Conservation (phyloP, 1,284 basidiomycete genomes). For the Volvariella surrecta region DNA sequence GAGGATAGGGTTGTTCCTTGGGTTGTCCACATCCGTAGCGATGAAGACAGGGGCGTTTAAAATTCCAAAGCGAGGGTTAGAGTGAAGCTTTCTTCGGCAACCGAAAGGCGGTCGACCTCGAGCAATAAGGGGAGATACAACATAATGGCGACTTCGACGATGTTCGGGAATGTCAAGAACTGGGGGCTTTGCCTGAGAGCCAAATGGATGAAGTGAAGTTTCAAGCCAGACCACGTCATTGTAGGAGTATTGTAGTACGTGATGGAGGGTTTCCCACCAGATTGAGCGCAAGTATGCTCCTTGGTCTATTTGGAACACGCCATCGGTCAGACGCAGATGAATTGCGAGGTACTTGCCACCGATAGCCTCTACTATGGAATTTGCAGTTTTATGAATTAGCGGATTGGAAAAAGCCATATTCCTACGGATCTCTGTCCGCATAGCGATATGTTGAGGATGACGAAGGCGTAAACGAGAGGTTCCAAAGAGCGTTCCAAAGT, state of each 20-base stretch:
- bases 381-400: slow-evolving; percentile 30
- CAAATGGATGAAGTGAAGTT: slow-evolving; percentile 10
- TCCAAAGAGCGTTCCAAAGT: slow-evolving; percentile 63
- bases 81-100: slow-evolving; percentile 30
- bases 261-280: slow-evolving; percentile 50
- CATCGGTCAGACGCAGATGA: slow-evolving; percentile 63
- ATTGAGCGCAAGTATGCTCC: slow-evolving; percentile 32
- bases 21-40: slow-evolving; percentile 54
- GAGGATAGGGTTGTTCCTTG: slow-evolving; percentile 36
- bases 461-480: slow-evolving; percentile 53
- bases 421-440: slow-evolving; percentile 38
- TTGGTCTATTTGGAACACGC: slow-evolving; percentile 41
- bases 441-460: slow-evolving; percentile 23
- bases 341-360: slow-evolving; percentile 50
- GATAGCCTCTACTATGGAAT: slow-evolving; percentile 33
- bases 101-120: neutral
- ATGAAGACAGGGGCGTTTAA: slow-evolving; percentile 64
- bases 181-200: too few relatives aligned
- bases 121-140: slow-evolving; percentile 4
- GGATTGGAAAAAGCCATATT: slow-evolving; percentile 46
- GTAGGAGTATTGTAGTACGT: slow-evolving; percentile 28
- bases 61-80: slow-evolving; percentile 19
- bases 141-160: too few relatives aligned
- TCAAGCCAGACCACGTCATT: slow-evolving; percentile 33
- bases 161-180: too few relatives aligned